Evolutionary conservation across 2,329 filamentous ascomycete species (phyloP), one percentile per base, ranked within the genome.

Genomic region (Colletotrichum lupini): DNA sequence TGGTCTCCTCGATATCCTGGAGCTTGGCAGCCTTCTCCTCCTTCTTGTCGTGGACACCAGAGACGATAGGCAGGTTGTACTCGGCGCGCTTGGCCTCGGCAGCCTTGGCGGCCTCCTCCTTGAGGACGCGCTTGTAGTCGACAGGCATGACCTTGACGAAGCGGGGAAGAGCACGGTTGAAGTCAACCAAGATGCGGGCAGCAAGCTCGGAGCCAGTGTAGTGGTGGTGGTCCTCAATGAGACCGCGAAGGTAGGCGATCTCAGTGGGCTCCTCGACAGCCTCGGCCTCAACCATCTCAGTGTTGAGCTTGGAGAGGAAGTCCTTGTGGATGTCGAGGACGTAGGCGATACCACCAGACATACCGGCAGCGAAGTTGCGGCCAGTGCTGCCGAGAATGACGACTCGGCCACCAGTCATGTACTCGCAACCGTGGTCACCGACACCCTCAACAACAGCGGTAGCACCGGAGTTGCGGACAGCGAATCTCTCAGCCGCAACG

Each of bases 301-400:
- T 93, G 86, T 98, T 98, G 85, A 98, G 93, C 89, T 98, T 98
- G 78, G 92, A 91, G 82, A 94, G 88, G 86, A 98, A 98, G 84
- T 98, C 95, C 76, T 93, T 90, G 82, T 96, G 90, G 80, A 97
- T 93, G 80, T 98, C 96, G 35, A 98, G 90, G 67, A 98, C 91
- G 80, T 98, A 98, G 22, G 95, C 95, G 79, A 98, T 98, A 88
- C 96, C 96, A 81, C 96, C 96, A 80, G 95, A 98, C 96, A 98
- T 98, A 88, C 96, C 96, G 74, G 96, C 96, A 78, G 95, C 96
- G 80, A 98, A 98, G 88, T 98, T 98, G 78, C 96, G 95, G 58
- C 96, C 96, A 80, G 95, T 98, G 79, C 90, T 91, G 72, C 96
- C 96, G 60, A 98, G 89, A 79, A 97, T 90, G 76, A 98, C 87